phyloP scores from a whole-genome alignment of 805 yeast genomes.

The Pichia manshurica region DNA sequence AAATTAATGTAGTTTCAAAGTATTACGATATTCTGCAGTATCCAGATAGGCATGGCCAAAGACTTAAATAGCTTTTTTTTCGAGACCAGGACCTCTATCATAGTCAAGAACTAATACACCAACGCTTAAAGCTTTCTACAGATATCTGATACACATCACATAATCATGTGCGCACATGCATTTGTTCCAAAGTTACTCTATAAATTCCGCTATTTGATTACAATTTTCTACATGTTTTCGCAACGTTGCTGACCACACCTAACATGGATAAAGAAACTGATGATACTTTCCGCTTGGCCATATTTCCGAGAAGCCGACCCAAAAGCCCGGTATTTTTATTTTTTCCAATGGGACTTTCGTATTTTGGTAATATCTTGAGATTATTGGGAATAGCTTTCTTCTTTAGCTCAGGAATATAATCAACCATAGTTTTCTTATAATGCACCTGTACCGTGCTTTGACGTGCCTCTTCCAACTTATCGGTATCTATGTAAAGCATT shows the following conservation, averaged over 20 bases:
- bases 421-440: slow-evolving; percentile 8
- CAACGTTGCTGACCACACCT: neutral
- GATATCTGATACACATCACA: slow-evolving; percentile 1
- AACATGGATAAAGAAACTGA: no score
- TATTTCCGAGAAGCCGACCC: neutral
- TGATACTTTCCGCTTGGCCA: neutral
- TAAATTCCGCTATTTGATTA: no score
- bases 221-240: neutral
- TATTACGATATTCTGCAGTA: no score
- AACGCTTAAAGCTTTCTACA: no score
- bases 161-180: neutral
- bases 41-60: no score
- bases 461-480: neutral
- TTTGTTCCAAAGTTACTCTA: no score
- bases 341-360: neutral
- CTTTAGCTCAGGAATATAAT: slow-evolving; percentile 11
- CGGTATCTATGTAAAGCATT: slow-evolving; percentile 19
- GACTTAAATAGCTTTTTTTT: no score
- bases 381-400: slow-evolving; percentile 5
- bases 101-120: no score
- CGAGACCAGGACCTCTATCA: no score
- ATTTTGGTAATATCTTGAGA: slow-evolving; percentile 10
- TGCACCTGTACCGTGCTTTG: neutral
- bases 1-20: no score
- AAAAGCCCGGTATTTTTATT: neutral